A percentile compares a stretch with the other conserved stretches of the same genome.
Conservation (phyloP, 495 filamentous ascomycete species). For the Talaromyces thailandensis region DNA sequence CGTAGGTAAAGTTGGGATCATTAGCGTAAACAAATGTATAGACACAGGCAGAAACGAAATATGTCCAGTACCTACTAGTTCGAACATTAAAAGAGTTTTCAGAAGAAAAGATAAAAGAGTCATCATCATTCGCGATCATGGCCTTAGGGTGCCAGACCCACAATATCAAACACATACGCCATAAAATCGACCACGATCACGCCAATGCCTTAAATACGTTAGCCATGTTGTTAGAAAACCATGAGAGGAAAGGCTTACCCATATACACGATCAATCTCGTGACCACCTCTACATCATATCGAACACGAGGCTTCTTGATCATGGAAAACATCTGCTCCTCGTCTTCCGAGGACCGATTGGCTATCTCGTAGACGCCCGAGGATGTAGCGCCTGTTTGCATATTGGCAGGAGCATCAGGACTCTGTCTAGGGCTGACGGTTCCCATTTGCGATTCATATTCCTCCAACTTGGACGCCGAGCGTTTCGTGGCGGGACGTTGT, state of each 20-base stretch:
- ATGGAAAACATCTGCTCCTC: slow-evolving; percentile 79
- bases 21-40: not conserved
- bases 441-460: slow-evolving; percentile 68
- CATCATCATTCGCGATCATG: not conserved
- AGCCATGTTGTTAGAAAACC: not conserved
- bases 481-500: not conserved
- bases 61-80: not conserved
- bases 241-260: slow-evolving; percentile 43
- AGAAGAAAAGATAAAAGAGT: not conserved
- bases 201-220: slow-evolving; percentile 17
- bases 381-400: slow-evolving; percentile 17
- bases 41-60: not conserved
- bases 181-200: slow-evolving; percentile 24
- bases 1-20: not conserved
- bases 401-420: slow-evolving; percentile 23
- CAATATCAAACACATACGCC: slow-evolving; percentile 19
- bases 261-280: slow-evolving; percentile 94
- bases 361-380: slow-evolving; percentile 14
- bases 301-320: slow-evolving; percentile 77
- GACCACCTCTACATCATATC: slow-evolving; percentile 95
- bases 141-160: slow-evolving; percentile 14
- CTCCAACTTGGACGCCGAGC: slow-evolving; percentile 37
- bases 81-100: not conserved
- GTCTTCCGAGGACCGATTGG: slow-evolving; percentile 17
- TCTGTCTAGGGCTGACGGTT: slow-evolving; percentile 29